phyloP scores from a whole-genome alignment of 228 moss, liverwort and hornwort species.

The Sphagnum fallax region DNA sequence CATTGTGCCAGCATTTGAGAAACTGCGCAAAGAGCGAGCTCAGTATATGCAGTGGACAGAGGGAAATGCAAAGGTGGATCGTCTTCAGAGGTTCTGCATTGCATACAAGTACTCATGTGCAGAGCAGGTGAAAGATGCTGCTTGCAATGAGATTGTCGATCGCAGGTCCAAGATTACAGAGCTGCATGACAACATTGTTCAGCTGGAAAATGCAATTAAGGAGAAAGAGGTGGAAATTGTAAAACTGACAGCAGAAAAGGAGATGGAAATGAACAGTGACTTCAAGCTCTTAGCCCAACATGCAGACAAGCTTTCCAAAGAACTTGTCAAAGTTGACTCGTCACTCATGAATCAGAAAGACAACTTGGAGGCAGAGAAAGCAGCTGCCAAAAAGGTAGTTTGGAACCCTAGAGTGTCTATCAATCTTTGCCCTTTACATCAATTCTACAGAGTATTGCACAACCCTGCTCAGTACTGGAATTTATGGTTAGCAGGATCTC shows the following conservation, averaged over 20 bases:
- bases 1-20: conserved; percentile 87
- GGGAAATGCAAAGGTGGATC: conserved; percentile 75
- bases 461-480: too few relatives aligned
- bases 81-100: conserved; percentile 75
- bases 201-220: conserved; percentile 43
- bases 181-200: conserved; percentile 32
- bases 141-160: conserved; percentile 52
- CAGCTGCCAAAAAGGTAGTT: conserved; percentile 53
- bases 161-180: conserved; percentile 40
- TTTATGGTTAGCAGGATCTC: too few relatives aligned
- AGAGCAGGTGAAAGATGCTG: conserved; percentile 61
- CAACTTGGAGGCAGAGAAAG: conserved; percentile 57
- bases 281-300: conserved; percentile 55
- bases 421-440: too few relatives aligned
- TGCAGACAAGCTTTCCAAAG: conserved; percentile 75
- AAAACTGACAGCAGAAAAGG: conserved; percentile 55
- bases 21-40: conserved; percentile 87
- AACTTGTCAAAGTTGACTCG: conserved; percentile 81
- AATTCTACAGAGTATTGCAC: too few relatives aligned
- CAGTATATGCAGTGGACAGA: conserved; percentile 93
- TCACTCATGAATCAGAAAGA: conserved; percentile 74
- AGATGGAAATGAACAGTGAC: conserved; percentile 70
- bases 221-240: conserved; percentile 50
- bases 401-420: neutral
- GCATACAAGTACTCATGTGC: conserved; percentile 77